Conservation (phyloP, 1,284 basidiomycete genomes). For the Testicularia cyperi region DNA sequence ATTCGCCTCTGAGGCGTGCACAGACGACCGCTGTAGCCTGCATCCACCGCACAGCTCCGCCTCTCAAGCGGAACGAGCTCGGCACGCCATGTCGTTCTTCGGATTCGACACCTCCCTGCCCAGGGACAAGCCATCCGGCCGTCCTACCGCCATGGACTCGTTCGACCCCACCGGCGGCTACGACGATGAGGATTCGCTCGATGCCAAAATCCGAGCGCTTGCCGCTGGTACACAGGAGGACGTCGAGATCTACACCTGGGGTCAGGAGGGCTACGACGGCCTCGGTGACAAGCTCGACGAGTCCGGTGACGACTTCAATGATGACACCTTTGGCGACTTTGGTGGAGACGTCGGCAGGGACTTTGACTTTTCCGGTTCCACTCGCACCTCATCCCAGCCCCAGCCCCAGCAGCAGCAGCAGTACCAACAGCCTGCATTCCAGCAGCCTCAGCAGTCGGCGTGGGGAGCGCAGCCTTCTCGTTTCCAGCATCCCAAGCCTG, state of each 20-base stretch:
- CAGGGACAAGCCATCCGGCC: slow-evolving; percentile 18
- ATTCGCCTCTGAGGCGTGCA: too few relatives aligned
- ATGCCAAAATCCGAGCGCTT: slow-evolving; percentile 63
- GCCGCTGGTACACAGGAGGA: slow-evolving; percentile 67
- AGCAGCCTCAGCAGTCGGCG: slow-evolving; percentile 17
- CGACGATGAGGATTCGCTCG: slow-evolving; percentile 51
- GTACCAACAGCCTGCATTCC: slow-evolving; percentile 5
- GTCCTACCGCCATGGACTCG: slow-evolving; percentile 9
- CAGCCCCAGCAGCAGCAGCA: slow-evolving; percentile 3
- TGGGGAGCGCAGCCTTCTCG: too few relatives aligned
- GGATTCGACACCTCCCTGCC: slow-evolving; percentile 58
- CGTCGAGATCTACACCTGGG: slow-evolving; percentile 83
- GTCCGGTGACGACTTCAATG: slow-evolving; percentile 61
- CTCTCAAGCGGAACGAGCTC: too few relatives aligned
- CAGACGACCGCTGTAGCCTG: too few relatives aligned
- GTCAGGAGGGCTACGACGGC: slow-evolving; percentile 84
- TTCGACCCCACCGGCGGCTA: slow-evolving; percentile 32
- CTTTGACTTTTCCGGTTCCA: slow-evolving; percentile 73
- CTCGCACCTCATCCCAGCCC: slow-evolving; percentile 1
- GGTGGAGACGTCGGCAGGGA: slow-evolving; percentile 68
- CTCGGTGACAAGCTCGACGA: slow-evolving; percentile 84
- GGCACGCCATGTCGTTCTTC: slow-evolving; percentile 56
- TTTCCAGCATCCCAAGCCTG: slow-evolving; percentile 31
- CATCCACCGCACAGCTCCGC: too few relatives aligned
- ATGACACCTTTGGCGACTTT: slow-evolving; percentile 83